Conservation (phyloP, 345 rosid species). For the Trapa bicornis region DNA sequence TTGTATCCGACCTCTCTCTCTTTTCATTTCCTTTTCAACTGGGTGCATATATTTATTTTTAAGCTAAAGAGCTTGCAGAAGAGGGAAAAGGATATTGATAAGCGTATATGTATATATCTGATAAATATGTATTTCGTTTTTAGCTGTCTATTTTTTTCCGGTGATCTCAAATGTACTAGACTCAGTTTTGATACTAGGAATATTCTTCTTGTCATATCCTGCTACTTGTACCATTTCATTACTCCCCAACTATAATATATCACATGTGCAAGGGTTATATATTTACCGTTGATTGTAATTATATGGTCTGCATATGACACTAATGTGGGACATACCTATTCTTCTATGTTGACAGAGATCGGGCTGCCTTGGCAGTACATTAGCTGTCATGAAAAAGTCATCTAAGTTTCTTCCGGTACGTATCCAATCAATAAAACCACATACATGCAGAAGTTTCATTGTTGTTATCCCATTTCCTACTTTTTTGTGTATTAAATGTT, state of each 20-base stretch:
- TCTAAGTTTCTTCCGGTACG: slow-evolving; percentile 85
- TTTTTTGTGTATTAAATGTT: not conserved
- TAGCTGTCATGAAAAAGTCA: slow-evolving; percentile 95
- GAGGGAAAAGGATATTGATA: too few relatives aligned
- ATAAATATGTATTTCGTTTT: too few relatives aligned
- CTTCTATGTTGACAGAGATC: slow-evolving; percentile 50
- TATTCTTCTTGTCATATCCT: not conserved
- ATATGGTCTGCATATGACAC: not conserved
- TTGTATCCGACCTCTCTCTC: too few relatives aligned
- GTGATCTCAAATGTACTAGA: not conserved
- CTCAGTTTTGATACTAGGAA: not conserved
- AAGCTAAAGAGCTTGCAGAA: too few relatives aligned
- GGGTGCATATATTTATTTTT: too few relatives aligned
- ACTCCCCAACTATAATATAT: not conserved
- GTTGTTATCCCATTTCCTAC: too few relatives aligned
- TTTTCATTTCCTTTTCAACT: too few relatives aligned
- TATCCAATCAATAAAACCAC: slow-evolving; percentile 4
- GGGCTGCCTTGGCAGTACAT: slow-evolving; percentile 85
- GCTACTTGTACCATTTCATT: not conserved
- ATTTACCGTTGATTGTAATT: not conserved
- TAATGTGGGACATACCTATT: slow-evolving; percentile 8
- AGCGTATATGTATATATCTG: too few relatives aligned
- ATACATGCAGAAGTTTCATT: not conserved
- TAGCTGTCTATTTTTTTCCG: not conserved
- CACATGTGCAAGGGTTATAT: not conserved